Evolutionary conservation across 768 basidiomycete species (phyloP).

Genomic region (Podaxis pistillaris): DNA sequence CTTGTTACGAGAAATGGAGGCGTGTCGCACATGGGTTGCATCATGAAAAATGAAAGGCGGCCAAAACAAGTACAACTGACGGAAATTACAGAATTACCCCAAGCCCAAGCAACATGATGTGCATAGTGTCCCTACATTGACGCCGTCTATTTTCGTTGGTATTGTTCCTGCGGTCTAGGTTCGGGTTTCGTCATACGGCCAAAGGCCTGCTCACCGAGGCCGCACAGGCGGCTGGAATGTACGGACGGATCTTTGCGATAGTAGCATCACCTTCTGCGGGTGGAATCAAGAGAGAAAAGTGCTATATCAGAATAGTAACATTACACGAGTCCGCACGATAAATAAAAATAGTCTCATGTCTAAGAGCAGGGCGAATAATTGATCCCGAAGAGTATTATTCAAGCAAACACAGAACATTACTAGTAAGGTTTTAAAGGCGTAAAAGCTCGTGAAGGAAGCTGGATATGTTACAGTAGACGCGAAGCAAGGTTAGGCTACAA

Average conservation of each 20-base stretch:
- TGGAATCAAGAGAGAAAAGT: not conserved
- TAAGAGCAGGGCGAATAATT: not conserved
- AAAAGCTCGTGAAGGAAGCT: not conserved
- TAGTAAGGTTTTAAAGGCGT: not conserved
- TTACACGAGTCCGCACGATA: not conserved
- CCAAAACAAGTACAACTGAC: not conserved
- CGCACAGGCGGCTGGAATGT: no score
- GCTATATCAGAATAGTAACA: conserved; percentile 5
- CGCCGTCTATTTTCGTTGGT: not conserved
- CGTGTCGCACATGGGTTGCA: not conserved
- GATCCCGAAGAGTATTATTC: not conserved
- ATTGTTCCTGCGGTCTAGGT: not conserved
- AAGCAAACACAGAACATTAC: not conserved
- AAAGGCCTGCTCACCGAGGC: not conserved
- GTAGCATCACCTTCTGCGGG: not conserved
- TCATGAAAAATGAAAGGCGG: not conserved
- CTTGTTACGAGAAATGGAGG: not conserved
- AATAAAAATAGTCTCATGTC: conserved; percentile 4
- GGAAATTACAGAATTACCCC: not conserved
- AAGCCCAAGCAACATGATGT: not conserved
- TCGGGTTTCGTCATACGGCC: not conserved
- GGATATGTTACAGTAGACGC: conserved; percentile 11
- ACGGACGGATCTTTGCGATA: conserved; percentile 10
- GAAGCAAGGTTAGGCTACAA: conserved; percentile 9
- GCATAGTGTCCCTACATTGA: not conserved